Conservation (phyloP, 2,329 filamentous ascomycete species). For the Talaromyces sp. region DNA sequence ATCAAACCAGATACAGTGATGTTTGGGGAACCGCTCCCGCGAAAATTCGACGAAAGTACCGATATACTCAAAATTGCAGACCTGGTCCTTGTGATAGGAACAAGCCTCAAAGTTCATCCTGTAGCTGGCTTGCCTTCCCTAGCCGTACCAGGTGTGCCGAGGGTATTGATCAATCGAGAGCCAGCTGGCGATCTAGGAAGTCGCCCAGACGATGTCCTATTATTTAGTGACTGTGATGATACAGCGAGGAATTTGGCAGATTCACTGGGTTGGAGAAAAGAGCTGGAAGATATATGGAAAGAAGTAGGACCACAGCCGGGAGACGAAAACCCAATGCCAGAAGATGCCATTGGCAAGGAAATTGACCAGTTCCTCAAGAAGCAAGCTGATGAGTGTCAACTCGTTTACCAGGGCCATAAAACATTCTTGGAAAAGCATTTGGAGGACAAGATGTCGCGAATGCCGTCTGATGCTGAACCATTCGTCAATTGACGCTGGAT, state of each 20-base stretch:
- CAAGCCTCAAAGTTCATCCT: conserved; percentile 72
- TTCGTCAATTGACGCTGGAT: neutral
- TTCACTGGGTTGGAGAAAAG: conserved; percentile 70
- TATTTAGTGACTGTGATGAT: conserved; percentile 69
- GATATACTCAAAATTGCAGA: conserved; percentile 55
- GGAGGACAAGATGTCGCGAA: conserved; percentile 13
- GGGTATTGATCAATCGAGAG: conserved; percentile 76
- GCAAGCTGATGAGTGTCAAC: conserved; percentile 41
- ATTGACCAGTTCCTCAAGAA: conserved; percentile 43
- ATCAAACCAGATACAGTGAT: conserved; percentile 87
- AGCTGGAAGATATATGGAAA: conserved; percentile 68
- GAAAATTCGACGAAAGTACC: conserved; percentile 51
- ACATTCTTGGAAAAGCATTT: conserved; percentile 26
- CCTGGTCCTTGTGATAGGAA: conserved; percentile 71
- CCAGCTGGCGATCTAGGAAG: conserved; percentile 68
- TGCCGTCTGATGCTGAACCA: neutral
- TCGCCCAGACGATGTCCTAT: conserved; percentile 67
- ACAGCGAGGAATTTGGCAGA: conserved; percentile 68
- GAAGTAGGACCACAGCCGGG: conserved; percentile 44
- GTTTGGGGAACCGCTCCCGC: conserved; percentile 66
- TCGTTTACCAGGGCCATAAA: conserved; percentile 38
- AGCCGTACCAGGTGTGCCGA: conserved; percentile 54
- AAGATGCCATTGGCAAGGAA: conserved; percentile 47
- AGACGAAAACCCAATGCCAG: conserved; percentile 26
- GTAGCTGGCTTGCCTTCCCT: conserved; percentile 69